phyloP scores from a whole-genome alignment of 768 basidiomycete genomes.

The Psilocybe sp. region DNA sequence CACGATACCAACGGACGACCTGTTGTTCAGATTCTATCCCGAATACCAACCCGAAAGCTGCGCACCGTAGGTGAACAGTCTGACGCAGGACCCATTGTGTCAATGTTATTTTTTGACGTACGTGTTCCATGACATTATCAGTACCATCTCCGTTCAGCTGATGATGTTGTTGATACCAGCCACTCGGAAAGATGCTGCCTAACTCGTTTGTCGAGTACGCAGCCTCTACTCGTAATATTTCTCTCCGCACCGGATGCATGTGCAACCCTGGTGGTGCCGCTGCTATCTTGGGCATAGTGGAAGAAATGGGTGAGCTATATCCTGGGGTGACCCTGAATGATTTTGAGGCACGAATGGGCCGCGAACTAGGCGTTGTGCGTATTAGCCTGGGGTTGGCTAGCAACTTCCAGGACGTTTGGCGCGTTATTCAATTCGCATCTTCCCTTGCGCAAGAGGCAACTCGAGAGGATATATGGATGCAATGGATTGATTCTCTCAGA shows the following conservation, averaged over 20 bases:
- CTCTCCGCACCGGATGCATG: constrained; percentile 82
- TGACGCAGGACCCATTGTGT: constrained; percentile 62
- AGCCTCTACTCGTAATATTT: constrained; percentile 62
- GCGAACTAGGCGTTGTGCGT: constrained; percentile 72
- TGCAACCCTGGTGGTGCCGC: constrained; percentile 86
- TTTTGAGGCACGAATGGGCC: constrained; percentile 58
- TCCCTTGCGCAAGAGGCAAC: constrained; percentile 35
- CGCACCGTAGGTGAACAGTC: constrained; percentile 61
- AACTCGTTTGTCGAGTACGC: constrained; percentile 74
- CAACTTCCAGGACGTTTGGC: constrained; percentile 73
- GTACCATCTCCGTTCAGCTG: neutral
- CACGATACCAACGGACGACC: constrained; percentile 60
- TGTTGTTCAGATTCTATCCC: constrained; percentile 69
- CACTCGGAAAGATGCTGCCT: constrained; percentile 62
- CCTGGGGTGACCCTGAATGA: constrained; percentile 58
- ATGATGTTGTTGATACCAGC: constrained; percentile 36
- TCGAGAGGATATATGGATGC: constrained; percentile 22
- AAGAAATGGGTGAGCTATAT: constrained; percentile 60
- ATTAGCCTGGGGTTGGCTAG: constrained; percentile 79
- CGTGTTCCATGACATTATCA: constrained; percentile 24
- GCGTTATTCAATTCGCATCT: constrained; percentile 46
- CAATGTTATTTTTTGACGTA: constrained; percentile 63
- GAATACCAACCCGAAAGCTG: constrained; percentile 49
- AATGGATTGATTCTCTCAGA: constrained; percentile 25
- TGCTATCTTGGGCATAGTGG: constrained; percentile 62